Evolutionary conservation across 2,329 filamentous ascomycete genomes (phyloP).

Genomic region (Proliferodiscus dingleyae): DNA sequence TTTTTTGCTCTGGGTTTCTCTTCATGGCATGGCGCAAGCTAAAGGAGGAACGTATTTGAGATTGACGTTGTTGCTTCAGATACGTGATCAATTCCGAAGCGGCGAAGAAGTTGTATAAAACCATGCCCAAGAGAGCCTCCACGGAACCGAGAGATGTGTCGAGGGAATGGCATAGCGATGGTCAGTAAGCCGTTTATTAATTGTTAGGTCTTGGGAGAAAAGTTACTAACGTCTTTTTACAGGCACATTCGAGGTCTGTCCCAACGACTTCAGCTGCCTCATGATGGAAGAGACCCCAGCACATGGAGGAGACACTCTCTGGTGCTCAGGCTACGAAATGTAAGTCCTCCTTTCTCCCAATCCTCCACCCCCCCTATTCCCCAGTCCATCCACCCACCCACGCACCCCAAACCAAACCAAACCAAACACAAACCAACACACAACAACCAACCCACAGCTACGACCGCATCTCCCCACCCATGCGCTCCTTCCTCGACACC

Average conservation of each 20-base stretch:
- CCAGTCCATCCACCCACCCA: no score
- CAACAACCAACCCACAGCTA: constrained; percentile 34
- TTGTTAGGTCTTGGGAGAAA: constrained; percentile 15
- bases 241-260: constrained; percentile 41
- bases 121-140: constrained; percentile 30
- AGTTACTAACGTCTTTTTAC: not conserved
- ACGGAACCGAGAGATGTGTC: constrained; percentile 31
- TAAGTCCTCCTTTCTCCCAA: no score
- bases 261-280: constrained; percentile 43
- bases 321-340: constrained; percentile 61
- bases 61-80: no score
- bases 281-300: constrained; percentile 39
- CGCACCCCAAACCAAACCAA: no score
- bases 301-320: constrained; percentile 54
- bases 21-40: no score
- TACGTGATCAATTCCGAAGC: constrained; percentile 51
- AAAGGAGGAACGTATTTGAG: no score
- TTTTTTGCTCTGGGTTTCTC: no score
- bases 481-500: constrained; percentile 51
- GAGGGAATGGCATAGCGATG: constrained; percentile 35
- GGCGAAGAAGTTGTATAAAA: constrained; percentile 45
- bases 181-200: constrained; percentile 16
- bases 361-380: not conserved
- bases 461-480: constrained; percentile 52
- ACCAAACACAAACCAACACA: no score